These are phyloP conservation scores for Hymenoscyphus albidus DNA, from an alignment of 2,329 filamentous ascomycete genomes.

Conservation along the genomic window DNA sequence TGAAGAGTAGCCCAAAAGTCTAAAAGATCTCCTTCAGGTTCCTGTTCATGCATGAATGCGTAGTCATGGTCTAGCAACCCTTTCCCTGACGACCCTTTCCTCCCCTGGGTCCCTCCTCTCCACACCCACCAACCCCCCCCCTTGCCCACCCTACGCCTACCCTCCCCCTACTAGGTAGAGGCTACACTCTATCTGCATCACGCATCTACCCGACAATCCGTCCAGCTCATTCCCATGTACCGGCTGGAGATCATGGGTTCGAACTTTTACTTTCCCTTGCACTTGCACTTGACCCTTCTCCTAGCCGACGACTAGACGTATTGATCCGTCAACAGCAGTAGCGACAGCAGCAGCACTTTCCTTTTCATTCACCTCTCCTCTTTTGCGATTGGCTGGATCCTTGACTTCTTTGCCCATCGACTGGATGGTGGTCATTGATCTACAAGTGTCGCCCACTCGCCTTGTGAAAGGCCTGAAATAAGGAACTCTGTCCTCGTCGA, in stretches of 20 bases:
- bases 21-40: constrained; percentile 26
- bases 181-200: constrained; percentile 32
- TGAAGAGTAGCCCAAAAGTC: constrained; percentile 21
- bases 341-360: constrained; percentile 8
- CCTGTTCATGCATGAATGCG: constrained; percentile 38
- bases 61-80: constrained; percentile 29
- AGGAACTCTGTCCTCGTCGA: constrained; percentile 32
- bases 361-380: constrained; percentile 29
- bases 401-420: constrained; percentile 43
- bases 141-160: constrained; percentile 26
- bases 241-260: constrained; percentile 33
- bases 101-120: not conserved
- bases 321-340: constrained; percentile 30
- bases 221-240: constrained; percentile 31
- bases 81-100: constrained; percentile 24
- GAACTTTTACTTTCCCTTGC: constrained; percentile 28
- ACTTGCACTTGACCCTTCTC: constrained; percentile 22
- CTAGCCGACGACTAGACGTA: constrained; percentile 29
- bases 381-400: constrained; percentile 42
- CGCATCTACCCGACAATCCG: constrained; percentile 35
- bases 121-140: constrained; percentile 22
- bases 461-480: constrained; percentile 38
- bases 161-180: constrained; percentile 28
- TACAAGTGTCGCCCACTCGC: constrained; percentile 42
- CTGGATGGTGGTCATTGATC: constrained; percentile 38